Evolutionary conservation across 2,329 filamentous ascomycete species (phyloP).

Genomic region (Zasmidium angulare): DNA sequence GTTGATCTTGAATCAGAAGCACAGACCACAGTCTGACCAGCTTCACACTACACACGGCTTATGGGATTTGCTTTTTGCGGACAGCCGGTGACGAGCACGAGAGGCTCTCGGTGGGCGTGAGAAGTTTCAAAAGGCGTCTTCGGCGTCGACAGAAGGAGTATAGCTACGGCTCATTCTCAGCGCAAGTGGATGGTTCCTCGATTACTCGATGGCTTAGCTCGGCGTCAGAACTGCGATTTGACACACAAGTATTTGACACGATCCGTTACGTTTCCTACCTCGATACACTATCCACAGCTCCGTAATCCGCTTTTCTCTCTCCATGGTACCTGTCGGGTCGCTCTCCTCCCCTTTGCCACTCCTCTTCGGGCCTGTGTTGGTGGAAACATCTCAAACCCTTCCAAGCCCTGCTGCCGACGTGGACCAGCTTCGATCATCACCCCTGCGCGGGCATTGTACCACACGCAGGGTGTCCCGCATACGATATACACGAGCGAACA

Average conservation of each 20-base stretch:
- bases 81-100: background rate
- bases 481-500: no score
- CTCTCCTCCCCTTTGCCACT: no score
- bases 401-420: no score
- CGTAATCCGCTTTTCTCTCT: no score
- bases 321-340: no score
- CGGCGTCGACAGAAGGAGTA: background rate
- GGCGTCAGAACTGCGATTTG: background rate
- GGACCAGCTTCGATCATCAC: no score
- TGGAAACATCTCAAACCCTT: background rate
- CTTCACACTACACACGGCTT: background rate
- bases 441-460: no score
- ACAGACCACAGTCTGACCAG: background rate
- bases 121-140: background rate
- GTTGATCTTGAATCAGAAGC: background rate
- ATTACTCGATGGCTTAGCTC: constrained; percentile 1
- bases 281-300: no score
- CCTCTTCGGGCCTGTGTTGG: no score
- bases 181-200: background rate
- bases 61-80: background rate
- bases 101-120: background rate
- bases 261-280: no score
- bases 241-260: background rate
- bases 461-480: no score
- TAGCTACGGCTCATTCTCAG: background rate